Percentiles rank a stretch among this genome's conserved stretches.
Conservation (phyloP, 805 yeast species). For the Saturnispora quitensis region DNA sequence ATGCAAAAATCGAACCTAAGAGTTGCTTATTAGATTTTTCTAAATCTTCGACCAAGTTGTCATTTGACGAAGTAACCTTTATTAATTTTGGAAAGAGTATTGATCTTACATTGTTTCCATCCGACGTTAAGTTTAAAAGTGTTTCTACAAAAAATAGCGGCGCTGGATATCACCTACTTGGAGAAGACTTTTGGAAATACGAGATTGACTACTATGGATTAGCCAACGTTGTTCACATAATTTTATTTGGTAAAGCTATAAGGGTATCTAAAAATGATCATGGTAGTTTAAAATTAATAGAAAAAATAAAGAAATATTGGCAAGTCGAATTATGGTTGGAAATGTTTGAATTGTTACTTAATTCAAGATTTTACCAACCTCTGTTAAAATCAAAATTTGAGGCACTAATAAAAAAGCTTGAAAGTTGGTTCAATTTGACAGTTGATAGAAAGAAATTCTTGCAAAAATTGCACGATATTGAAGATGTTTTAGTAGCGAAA, state of each 20-base stretch:
- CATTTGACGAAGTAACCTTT: constrained; percentile 26
- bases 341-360: constrained; percentile 54
- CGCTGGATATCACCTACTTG: constrained; percentile 55
- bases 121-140: constrained; percentile 44
- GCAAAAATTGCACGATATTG: constrained; percentile 9
- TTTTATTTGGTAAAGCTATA: constrained; percentile 64
- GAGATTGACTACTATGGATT: constrained; percentile 80
- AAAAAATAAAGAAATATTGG: constrained; percentile 65
- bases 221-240: constrained; percentile 62
- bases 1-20: constrained; percentile 81
- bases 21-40: constrained; percentile 66
- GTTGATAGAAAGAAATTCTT: constrained; percentile 9
- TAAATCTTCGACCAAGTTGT: constrained; percentile 17
- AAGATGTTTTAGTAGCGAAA: constrained; percentile 5
- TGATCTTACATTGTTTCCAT: constrained; percentile 51
- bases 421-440: constrained; percentile 15
- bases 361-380: constrained; percentile 33
- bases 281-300: constrained; percentile 28
- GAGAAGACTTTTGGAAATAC: constrained; percentile 56
- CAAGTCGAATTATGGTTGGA: constrained; percentile 60
- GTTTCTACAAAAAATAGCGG: constrained; percentile 55
- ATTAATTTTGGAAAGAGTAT: constrained; percentile 80
- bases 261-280: constrained; percentile 24
- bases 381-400: constrained; percentile 1
- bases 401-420: constrained; percentile 9